Conservation (phyloP, 2,329 filamentous ascomycete species). For the Emergomyces orientalis region DNA sequence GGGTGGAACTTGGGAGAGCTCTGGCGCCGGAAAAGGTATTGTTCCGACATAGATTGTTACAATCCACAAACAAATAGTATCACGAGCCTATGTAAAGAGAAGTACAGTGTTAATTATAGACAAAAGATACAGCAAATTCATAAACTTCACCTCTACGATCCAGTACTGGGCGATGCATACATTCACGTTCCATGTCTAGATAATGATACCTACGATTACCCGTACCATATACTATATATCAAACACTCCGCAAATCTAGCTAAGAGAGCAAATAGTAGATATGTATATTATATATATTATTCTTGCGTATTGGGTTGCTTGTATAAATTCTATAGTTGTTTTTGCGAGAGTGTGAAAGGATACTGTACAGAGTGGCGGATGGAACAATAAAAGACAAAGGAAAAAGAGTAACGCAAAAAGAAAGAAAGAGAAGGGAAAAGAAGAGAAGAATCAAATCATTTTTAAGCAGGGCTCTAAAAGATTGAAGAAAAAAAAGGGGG, state of each 20-base stretch:
- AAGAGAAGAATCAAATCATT: background rate
- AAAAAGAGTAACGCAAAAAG: constrained; percentile 17
- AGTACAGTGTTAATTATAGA: too few relatives aligned
- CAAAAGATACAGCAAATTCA: too few relatives aligned
- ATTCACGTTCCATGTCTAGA: too few relatives aligned
- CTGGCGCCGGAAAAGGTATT: background rate
- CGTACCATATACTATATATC: too few relatives aligned
- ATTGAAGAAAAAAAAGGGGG: too few relatives aligned
- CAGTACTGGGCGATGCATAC: too few relatives aligned
- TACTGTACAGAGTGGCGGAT: constrained; percentile 23
- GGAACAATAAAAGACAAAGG: too few relatives aligned
- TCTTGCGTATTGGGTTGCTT: background rate
- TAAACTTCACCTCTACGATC: too few relatives aligned
- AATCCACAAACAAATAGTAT: too few relatives aligned
- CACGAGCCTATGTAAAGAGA: too few relatives aligned
- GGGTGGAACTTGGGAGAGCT: background rate
- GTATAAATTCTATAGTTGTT: background rate
- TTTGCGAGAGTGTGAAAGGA: background rate
- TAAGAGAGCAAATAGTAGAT: background rate
- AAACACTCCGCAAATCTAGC: too few relatives aligned
- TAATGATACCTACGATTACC: too few relatives aligned
- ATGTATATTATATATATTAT: background rate
- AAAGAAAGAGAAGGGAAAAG: constrained; percentile 9
- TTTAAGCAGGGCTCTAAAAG: background rate
- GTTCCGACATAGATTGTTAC: background rate